These are phyloP conservation scores for Globisporangium middletonii DNA, from an alignment of 352 stramenopile species.

Conservation along the genomic window DNA sequence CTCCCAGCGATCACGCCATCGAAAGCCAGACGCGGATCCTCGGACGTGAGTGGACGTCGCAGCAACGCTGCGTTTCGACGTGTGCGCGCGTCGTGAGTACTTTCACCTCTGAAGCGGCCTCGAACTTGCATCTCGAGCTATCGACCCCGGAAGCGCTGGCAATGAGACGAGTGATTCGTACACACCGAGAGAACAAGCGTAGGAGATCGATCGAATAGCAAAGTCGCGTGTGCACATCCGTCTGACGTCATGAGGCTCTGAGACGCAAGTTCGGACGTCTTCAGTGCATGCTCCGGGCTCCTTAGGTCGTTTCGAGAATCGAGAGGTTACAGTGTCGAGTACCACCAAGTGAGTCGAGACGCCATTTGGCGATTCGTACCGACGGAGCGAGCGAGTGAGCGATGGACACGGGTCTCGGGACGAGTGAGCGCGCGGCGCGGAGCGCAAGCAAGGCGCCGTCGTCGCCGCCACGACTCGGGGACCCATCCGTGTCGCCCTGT, in stretches of 20 bases:
- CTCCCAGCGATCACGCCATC: slow-evolving; percentile 7
- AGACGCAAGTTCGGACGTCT: no score
- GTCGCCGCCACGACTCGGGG: not conserved
- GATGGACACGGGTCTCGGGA: slow-evolving; percentile 54
- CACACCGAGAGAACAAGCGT: no score
- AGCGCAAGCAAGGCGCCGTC: not conserved
- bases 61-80: slow-evolving; percentile 1
- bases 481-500: slow-evolving; percentile 12
- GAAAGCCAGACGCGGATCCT: not conserved
- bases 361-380: not conserved
- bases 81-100: not conserved
- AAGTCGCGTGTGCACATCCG: no score
- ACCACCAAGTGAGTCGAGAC: not conserved
- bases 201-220: no score
- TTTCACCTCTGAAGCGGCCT: not conserved
- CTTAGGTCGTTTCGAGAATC: no score
- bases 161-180: no score
- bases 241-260: no score
- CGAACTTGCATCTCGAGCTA: no score
- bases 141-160: no score
- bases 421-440: slow-evolving; percentile 23
- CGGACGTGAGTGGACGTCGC: not conserved
- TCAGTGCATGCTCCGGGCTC: no score
- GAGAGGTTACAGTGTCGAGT: no score
- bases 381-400: not conserved